Evolutionary conservation across 2,329 filamentous ascomycete species (phyloP).

Genomic region (Exophiala dermatitidis): DNA sequence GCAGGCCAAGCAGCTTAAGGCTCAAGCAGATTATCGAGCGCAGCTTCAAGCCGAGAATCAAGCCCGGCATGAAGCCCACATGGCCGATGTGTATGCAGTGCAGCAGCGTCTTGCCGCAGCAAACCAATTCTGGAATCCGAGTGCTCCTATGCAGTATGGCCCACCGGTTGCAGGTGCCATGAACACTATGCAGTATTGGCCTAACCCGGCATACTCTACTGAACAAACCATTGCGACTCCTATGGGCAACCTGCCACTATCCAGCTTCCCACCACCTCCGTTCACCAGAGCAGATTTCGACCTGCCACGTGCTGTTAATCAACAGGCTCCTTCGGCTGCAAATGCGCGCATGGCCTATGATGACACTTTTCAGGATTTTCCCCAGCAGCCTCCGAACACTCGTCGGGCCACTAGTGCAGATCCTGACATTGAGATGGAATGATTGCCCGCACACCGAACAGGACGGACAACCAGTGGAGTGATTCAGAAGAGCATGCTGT

Average conservation of each 20-base stretch:
- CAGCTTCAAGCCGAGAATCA: too few relatives aligned
- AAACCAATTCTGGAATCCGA: too few relatives aligned
- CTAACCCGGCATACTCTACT: too few relatives aligned
- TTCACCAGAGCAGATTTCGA: constrained; percentile 1
- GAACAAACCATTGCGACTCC: too few relatives aligned
- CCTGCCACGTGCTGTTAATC: background rate
- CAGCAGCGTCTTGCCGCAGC: too few relatives aligned
- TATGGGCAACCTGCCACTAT: too few relatives aligned
- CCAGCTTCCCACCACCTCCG: background rate
- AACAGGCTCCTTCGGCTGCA: background rate
- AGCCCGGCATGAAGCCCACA: too few relatives aligned
- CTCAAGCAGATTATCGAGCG: too few relatives aligned
- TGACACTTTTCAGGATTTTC: constrained; percentile 7
- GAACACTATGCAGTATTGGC: too few relatives aligned
- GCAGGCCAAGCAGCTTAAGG: constrained; percentile 6
- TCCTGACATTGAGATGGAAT: background rate
- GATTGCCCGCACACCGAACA: background rate
- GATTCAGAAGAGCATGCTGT: background rate
- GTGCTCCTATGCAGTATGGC: too few relatives aligned
- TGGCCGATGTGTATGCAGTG: too few relatives aligned
- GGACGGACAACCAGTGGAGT: background rate
- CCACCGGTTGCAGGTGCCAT: too few relatives aligned
- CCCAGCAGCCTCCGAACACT: background rate
- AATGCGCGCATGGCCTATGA: constrained; percentile 2
- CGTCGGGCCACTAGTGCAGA: background rate